phyloP scores from a whole-genome alignment of 2,329 filamentous ascomycete genomes.

The Aspergillus sp. region DNA sequence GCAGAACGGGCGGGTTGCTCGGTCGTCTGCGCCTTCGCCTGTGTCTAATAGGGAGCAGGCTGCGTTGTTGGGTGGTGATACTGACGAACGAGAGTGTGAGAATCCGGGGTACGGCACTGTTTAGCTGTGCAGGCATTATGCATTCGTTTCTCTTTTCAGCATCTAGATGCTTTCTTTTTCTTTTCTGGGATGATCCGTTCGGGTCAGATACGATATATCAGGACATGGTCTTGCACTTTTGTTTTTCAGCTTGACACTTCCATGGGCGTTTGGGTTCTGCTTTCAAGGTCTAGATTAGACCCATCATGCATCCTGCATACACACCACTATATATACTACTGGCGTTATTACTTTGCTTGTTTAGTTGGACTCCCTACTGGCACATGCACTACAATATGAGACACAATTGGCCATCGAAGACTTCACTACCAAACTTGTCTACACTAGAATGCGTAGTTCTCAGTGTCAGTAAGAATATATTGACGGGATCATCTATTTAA shows the following conservation, averaged over 20 bases:
- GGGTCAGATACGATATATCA: not conserved
- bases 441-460: no score
- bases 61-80: conserved; percentile 15
- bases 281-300: no score
- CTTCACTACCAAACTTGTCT: no score
- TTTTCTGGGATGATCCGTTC: not conserved
- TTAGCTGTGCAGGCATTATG: not conserved
- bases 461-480: conserved; percentile 1
- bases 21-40: not conserved
- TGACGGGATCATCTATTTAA: conserved; percentile 1
- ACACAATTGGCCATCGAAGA: no score
- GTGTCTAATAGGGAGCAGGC: conserved; percentile 8
- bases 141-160: not conserved
- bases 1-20: no score
- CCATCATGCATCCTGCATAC: no score
- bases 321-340: no score
- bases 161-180: not conserved
- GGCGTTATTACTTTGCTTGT: no score
- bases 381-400: no score
- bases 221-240: not conserved
- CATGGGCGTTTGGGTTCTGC: no score
- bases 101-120: conserved; percentile 22
- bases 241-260: not conserved
- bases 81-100: conserved; percentile 6
- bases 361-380: no score